Evolutionary conservation across 2,329 filamentous ascomycete species (phyloP), one percentile per base, ranked within the genome.

Genomic region (Arthroderma sp.): DNA sequence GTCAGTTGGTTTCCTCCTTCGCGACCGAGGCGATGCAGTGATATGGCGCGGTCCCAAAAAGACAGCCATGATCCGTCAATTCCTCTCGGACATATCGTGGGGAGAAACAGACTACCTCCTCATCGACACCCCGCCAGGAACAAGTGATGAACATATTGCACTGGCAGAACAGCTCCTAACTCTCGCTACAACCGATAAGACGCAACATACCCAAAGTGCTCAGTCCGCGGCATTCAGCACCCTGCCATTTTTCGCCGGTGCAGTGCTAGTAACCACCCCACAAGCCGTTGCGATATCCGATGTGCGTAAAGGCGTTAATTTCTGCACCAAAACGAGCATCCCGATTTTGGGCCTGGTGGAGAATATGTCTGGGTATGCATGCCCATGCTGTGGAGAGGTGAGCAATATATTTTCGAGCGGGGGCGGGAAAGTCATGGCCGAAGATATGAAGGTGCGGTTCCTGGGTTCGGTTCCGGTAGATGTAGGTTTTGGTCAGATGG

Each of bases 41-140:
- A 91, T 98, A 34, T 98, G 91, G 91, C 78, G 91, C 43, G 91
- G 91, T 0, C 91, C 91, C 2, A 98, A 98, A 68, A 98, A 98
- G 69, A 98, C 91, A 4, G 91, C 91, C 42, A 98, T 98, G 91
- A 86, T 98, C 47, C 80, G 88, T 36, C 91, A 98, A 63, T 98
- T 98, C 60, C 71, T 98, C 29, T 83, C 84, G 1, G 88, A 95
- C 58, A 88, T 95, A 4, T 73, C 86, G 29, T 96, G 91, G 91
- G 75, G 71, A 0, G 75, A 81, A 27, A 77, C 86, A n/a, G 89
- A 96, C 61, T 96, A 86, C 59, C 73, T 98, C 0, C 75, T 98
- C 48, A 86, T 98, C 58, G 91, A 98, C 64, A 98, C 91, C 3
- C 91, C 91, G 8, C 91, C 91, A 0, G 91, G 91, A 2, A 98